These are phyloP conservation scores for Rhodotorula paludigena DNA, from an alignment of 768 basidiomycete genomes.

Conservation along the genomic window DNA sequence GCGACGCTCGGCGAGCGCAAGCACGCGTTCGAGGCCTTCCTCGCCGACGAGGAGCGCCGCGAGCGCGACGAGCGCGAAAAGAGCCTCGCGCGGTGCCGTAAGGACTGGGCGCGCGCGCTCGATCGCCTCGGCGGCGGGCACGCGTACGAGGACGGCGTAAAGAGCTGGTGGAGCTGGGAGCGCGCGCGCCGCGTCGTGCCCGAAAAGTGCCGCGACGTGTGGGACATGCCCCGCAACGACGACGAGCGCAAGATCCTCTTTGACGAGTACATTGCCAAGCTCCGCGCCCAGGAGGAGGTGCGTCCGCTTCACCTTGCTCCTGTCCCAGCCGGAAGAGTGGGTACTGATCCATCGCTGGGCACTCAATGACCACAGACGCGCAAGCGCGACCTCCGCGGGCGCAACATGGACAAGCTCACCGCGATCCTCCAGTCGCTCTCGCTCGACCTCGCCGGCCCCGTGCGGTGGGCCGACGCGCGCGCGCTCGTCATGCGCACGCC, in stretches of 20 bases:
- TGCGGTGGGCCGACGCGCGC: conserved; percentile 79
- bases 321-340: not conserved
- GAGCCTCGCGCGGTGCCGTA: conserved; percentile 54
- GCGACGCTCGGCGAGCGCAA: conserved; percentile 93
- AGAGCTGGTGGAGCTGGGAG: conserved; percentile 44
- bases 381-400: conserved; percentile 61
- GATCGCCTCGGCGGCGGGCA: conserved; percentile 83
- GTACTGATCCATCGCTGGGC: not conserved
- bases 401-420: conserved; percentile 67
- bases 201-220: conserved; percentile 63
- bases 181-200: conserved; percentile 56
- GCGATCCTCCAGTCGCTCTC: conserved; percentile 76
- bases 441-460: conserved; percentile 75
- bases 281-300: conserved; percentile 85
- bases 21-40: conserved; percentile 89
- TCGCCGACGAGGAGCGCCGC: conserved; percentile 66
- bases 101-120: conserved; percentile 80
- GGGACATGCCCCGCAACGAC: conserved; percentile 73
- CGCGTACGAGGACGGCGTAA: conserved; percentile 69
- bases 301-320: conserved; percentile 44
- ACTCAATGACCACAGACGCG: conserved; percentile 58
- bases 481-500: conserved; percentile 68
- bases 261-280: conserved; percentile 80
- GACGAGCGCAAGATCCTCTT: conserved; percentile 81
- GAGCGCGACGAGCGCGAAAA: conserved; percentile 81